phyloP scores from a whole-genome alignment of 2,329 filamentous ascomycete genomes.

The Blumeriella jaapii region DNA sequence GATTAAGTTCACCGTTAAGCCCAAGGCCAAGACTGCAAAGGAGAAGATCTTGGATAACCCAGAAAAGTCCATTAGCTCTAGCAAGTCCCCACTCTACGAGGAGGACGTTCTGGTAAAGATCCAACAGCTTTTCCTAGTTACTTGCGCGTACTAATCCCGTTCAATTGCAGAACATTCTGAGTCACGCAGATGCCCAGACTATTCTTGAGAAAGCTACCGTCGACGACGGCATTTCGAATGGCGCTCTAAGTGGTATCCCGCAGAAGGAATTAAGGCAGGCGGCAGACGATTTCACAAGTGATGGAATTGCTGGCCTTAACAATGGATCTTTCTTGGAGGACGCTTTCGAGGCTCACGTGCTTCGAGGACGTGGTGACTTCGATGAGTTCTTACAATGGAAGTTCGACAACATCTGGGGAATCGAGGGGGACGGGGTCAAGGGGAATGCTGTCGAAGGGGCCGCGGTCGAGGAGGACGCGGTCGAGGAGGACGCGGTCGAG shows the following conservation, averaged over 20 bases:
- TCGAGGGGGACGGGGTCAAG: too few relatives aligned
- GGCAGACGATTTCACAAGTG: conserved; percentile 42
- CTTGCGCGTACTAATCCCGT: too few relatives aligned
- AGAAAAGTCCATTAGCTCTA: not conserved
- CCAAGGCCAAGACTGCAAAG: not conserved
- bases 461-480: too few relatives aligned
- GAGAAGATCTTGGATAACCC: conserved; percentile 3
- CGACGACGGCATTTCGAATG: not conserved
- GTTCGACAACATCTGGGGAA: conserved; percentile 29
- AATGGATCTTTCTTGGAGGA: conserved; percentile 44
- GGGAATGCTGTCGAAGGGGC: too few relatives aligned
- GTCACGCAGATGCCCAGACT: not conserved
- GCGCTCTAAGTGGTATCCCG: not conserved
- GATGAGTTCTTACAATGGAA: conserved; percentile 43
- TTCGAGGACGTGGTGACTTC: conserved; percentile 41
- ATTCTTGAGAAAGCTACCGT: not conserved
- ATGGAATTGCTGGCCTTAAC: conserved; percentile 42
- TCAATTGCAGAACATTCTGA: not conserved
- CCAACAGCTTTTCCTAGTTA: not conserved
- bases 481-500: too few relatives aligned
- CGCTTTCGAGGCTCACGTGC: conserved; percentile 39
- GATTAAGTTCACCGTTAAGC: not conserved
- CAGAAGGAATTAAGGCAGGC: conserved; percentile 20
- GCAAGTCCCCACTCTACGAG: conserved; percentile 3
- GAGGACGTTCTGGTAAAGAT: conserved; percentile 1